phyloP scores from a whole-genome alignment of 371 early-diverging fungal genomes.

The Synchytrium microbalum region DNA sequence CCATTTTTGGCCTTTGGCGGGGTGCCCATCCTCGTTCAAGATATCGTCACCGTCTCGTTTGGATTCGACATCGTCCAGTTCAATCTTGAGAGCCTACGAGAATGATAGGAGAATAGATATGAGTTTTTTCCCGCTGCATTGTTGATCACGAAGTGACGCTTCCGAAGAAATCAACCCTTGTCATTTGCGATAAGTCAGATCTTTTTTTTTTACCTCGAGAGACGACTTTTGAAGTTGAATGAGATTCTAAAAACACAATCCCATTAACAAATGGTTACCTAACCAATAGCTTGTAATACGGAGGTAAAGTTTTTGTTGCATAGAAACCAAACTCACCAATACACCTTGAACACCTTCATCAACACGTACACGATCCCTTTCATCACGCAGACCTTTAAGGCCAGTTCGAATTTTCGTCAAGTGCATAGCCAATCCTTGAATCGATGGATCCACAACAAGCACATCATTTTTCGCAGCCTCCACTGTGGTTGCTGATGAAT shows the following conservation, averaged over 20 bases:
- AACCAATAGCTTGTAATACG: too few species aligned
- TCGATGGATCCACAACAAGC: slow-evolving; percentile 6
- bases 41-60: slow-evolving; percentile 10
- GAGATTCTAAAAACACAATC: neutral
- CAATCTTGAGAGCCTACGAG: neutral
- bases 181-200: too few species aligned
- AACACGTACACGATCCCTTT: too few species aligned
- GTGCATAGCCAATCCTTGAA: neutral
- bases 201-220: too few species aligned
- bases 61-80: slow-evolving; percentile 8
- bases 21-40: slow-evolving; percentile 9
- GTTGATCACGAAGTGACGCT: slow-evolving; percentile 4
- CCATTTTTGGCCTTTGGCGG: slow-evolving; percentile 5
- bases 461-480: too few species aligned
- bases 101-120: too few species aligned
- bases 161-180: neutral
- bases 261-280: too few species aligned
- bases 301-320: too few species aligned
- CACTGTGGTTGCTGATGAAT: too few species aligned
- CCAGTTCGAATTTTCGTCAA: neutral
- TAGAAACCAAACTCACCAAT: too few species aligned
- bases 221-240: too few species aligned
- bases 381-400: slow-evolving; percentile 7
- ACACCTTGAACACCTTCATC: too few species aligned
- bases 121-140: neutral